phyloP scores from a whole-genome alignment of 306 rosid genomes.

The Casuarina glauca region DNA sequence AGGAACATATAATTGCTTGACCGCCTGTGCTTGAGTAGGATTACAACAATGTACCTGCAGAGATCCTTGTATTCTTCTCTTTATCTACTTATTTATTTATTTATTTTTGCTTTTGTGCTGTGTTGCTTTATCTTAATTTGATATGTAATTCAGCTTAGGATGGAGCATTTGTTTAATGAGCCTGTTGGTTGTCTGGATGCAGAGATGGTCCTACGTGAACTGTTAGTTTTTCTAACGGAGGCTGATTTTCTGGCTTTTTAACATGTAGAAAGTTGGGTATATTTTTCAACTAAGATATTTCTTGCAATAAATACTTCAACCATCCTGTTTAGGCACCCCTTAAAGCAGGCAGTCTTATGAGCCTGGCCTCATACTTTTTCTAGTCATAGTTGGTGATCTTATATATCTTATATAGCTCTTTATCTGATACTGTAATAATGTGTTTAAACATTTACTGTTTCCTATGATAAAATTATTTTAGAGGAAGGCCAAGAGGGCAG shows the following conservation, averaged over 20 bases:
- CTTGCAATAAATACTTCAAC: not conserved
- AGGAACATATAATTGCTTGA: not conserved
- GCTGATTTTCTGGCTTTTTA: not conserved
- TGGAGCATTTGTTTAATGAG: not conserved
- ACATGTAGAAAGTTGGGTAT: not conserved
- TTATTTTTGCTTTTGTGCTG: not conserved
- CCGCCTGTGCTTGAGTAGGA: not conserved
- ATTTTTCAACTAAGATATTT: not conserved
- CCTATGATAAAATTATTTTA: slow-evolving; percentile 26
- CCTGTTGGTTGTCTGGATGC: slow-evolving; percentile 3
- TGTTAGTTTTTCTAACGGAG: not conserved
- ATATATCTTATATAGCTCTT: not conserved
- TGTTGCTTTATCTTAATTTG: not conserved
- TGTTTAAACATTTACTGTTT: not conserved
- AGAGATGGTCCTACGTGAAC: not conserved
- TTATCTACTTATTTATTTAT: not conserved
- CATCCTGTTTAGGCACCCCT: not conserved
- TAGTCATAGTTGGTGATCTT: not conserved
- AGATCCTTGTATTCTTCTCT: not conserved
- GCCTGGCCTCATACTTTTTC: not conserved
- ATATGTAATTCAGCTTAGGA: not conserved
- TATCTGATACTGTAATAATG: not conserved
- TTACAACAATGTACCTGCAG: not conserved
- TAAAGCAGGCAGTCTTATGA: not conserved
- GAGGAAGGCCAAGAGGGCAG: slow-evolving; percentile 89